Base-by-base conservation (phyloP, 192 early-diverging fungal genomes). In the Umbelopsis sp. region DNA sequence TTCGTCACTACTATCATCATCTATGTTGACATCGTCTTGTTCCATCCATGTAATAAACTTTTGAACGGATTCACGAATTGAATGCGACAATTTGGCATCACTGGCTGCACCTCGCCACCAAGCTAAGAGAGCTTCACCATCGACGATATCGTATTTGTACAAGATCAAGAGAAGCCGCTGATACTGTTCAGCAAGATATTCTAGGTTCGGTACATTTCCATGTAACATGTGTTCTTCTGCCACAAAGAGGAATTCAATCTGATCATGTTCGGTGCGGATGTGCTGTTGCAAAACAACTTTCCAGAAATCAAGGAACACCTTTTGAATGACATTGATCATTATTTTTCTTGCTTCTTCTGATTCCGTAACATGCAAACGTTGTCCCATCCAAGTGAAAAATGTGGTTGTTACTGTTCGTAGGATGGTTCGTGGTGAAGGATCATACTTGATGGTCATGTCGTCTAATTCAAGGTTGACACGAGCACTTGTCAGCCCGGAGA, bases 61-160 rank as follows among this genome's bases (percentile, higher is more conserved):
- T 31, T 73, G 71, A 38, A 74, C 77, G 38, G 77, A 71, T 21
- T 70, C 2, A 41, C 62, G 65, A 53, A 80, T 69, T 54, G 56
- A 53, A 62, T 75, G 70, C 8, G 71, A 65, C 68, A 74, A 53
- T 22, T 65, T 65, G 29, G 50, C 65, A 22, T 69, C 44, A 12
- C 50, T 47, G 34, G 52, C 6, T 77, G 54, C 17, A 43, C 66
- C 17, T 43, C 66, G 75, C 81, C 82, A 85, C 84, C 84, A 85
- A 24, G 74, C 67, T 7, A 79, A 36, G 17, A 85, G 71, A 0
- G 81, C 81, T n/a, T 85, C 80, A 12, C 65, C 73, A 9, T 83
- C 79, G 4, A 85, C 66, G 20, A 85, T 79, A 50, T 85, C 75
- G 43, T 75, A 75, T 56, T 85, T 85, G 68, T 77, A 83, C 1